Evolutionary conservation across 1,284 basidiomycete species (phyloP), one percentile per base, ranked within the genome.

Genomic region (Laetiporus sulphureus): DNA sequence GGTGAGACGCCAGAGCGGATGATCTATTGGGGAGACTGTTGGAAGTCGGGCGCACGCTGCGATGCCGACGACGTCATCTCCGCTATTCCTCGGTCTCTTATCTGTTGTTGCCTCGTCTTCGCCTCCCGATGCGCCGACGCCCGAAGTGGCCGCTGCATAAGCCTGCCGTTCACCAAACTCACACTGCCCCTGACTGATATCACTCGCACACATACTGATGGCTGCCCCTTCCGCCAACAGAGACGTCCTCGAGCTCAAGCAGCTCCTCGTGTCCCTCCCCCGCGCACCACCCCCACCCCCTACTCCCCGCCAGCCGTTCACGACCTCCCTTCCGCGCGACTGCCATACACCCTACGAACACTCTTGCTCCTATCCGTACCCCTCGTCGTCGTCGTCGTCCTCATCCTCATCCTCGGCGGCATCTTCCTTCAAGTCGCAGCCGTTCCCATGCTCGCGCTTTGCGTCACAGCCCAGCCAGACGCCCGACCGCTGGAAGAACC

Each of bases 171-270:
- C n/a, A n/a, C n/a, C n/a, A n/a, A n/a, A n/a, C n/a, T n/a, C n/a
- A n/a, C n/a, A n/a, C n/a, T n/a, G n/a, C n/a, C n/a, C n/a, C n/a
- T n/a, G n/a, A n/a, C n/a, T n/a, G n/a, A n/a, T n/a, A n/a, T n/a
- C n/a, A n/a, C n/a, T n/a, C n/a, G n/a, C n/a, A n/a, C n/a, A n/a
- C n/a, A n/a, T n/a, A n/a, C n/a, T n/a, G n/a, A n/a, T n/a, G n/a
- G n/a, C n/a, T n/a, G n/a, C n/a, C n/a, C n/a, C n/a, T n/a, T n/a
- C n/a, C 25, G 13, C 25, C 8, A 27, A 22, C 57, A 66, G 64
- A 40, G 64, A 66, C 47, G 53, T 65, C 39, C 61, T 66, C 37
- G 64, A 66, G 50, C 59, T 66, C 21, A 66, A 64, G 44, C 56
- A 62, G 46, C 60, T 66, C 21, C 58, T 60, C 36, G 52, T 61